A percentile compares a stretch with the other conserved stretches of the same genome.
Evolutionary conservation across 2,329 filamentous ascomycete species (phyloP).

Genomic region (Botrytis porri): DNA sequence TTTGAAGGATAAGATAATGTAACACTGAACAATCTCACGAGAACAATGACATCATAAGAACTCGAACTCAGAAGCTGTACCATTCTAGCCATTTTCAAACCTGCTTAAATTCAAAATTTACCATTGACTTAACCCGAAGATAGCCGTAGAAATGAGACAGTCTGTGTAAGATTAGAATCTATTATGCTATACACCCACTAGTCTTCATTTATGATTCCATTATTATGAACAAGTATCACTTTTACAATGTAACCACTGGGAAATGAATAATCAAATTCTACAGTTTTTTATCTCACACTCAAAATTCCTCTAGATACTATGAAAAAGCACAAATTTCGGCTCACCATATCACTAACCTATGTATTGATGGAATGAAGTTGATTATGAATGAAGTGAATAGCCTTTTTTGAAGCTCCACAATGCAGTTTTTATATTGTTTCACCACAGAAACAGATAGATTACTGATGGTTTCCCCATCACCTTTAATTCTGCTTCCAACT

Average conservation of each 20-base stretch:
- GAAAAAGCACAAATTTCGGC: not conserved
- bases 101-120: not conserved
- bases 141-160: not conserved
- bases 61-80: not conserved
- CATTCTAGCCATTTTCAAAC: not conserved
- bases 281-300: not conserved
- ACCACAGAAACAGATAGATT: not conserved
- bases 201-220: no score
- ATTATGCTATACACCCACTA: no score
- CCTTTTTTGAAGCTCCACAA: accelerated
- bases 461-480: not conserved
- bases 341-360: not conserved
- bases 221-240: no score
- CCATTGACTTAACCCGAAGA: not conserved
- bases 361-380: not conserved
- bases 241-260: accelerated
- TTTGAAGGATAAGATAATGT: not conserved
- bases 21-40: accelerated
- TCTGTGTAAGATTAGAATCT: not conserved
- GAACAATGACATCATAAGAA: not conserved
- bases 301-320: not conserved
- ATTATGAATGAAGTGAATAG: not conserved
- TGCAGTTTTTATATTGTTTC: not conserved
- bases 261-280: not conserved
- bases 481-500: accelerated